Evolutionary conservation across 495 filamentous ascomycete genomes (phyloP), one percentile per base, ranked within the genome.

Genomic region (Massariosphaeria phaeospora): DNA sequence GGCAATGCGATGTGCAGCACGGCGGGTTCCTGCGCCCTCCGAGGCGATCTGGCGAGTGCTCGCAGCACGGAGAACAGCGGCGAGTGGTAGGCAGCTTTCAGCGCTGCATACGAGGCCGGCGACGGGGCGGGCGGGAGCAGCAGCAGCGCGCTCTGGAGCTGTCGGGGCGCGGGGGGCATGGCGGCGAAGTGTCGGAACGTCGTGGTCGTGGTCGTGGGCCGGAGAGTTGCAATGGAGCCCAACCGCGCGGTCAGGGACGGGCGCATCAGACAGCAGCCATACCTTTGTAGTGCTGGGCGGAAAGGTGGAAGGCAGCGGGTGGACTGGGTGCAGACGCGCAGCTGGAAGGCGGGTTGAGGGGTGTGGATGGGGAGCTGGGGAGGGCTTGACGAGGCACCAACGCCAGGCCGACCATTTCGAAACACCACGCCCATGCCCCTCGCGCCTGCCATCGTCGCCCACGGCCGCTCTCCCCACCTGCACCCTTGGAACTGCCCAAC

Each of bases 81-180:
- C n/a, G 79, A 71, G 10, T 72, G 66, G 63, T 84, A 84, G 42
- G 80, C 76, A n/a, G 77, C 75, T 34, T 73, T 71, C 47, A 86
- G 66, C 5, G 73, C 60, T 9, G 65, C 57, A 51, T 70, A 69
- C 38, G 65, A 72, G 11, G 70, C 63, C 3, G 75, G 74, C 24
- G 73, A 62, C 13, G 81, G 80, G 30, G 78, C 74, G 44, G 76
- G 75, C 29, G 81, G 78, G 48, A 84, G 74, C 13, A 85, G 71
- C 4, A 83, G 69, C 23, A 85, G 73, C 27, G 58, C 27, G 33
- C 53, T 52, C 7, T 25, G 39, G 27, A n/a, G 46, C 7, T 52
- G 33, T 13, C 26, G 17, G 43, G 17, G 40, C 18, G 38, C 11
- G 9, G 50, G 51, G 5, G 61, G 38, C 61, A 63, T 63, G 39